These are phyloP conservation scores for Bothriochloa decipiens DNA, from an alignment of 176 grass and related monocot species.

Conservation along the genomic window DNA sequence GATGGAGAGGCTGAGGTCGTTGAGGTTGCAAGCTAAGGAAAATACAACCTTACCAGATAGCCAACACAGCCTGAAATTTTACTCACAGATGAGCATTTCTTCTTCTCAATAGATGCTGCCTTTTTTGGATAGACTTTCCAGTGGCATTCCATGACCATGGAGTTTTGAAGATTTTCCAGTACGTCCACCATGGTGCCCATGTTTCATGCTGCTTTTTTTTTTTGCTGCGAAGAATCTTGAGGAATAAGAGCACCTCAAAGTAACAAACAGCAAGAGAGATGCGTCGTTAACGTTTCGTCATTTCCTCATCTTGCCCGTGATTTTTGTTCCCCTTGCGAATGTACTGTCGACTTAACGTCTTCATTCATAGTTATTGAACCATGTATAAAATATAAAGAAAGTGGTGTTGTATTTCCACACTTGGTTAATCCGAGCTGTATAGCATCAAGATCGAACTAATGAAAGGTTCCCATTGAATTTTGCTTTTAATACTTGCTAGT, in stretches of 20 bases:
- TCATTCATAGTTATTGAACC: conserved; percentile 28
- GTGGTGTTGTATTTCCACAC: not conserved
- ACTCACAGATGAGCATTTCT: conserved; percentile 35
- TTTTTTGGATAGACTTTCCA: conserved; percentile 32
- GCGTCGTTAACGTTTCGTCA: conserved; percentile 19
- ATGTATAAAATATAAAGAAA: conserved; percentile 44
- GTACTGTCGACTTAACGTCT: conserved; percentile 41
- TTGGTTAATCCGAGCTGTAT: conserved; percentile 6
- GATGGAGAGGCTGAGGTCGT: conserved; percentile 69
- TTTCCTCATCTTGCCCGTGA: conserved; percentile 1
- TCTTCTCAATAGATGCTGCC: conserved; percentile 36
- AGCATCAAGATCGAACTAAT: not conserved
- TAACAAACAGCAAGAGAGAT: not conserved
- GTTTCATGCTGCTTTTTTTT: conserved; percentile 25
- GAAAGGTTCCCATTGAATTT: not conserved
- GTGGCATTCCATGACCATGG: conserved; percentile 7
- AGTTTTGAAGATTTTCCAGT: conserved; percentile 26
- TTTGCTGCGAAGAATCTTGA: conserved; percentile 24
- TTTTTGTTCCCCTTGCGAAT: conserved; percentile 35
- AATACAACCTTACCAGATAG: conserved; percentile 18
- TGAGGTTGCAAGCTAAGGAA: conserved; percentile 65
- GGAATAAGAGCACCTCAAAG: conserved; percentile 17
- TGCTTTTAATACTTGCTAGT: not conserved
- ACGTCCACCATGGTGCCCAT: conserved; percentile 12
- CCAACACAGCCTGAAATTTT: conserved; percentile 22